Percentiles rank a stretch among this genome's conserved stretches.
Evolutionary conservation across 2,329 filamentous ascomycete species (phyloP).

Genomic region (Didymella keratinophila): DNA sequence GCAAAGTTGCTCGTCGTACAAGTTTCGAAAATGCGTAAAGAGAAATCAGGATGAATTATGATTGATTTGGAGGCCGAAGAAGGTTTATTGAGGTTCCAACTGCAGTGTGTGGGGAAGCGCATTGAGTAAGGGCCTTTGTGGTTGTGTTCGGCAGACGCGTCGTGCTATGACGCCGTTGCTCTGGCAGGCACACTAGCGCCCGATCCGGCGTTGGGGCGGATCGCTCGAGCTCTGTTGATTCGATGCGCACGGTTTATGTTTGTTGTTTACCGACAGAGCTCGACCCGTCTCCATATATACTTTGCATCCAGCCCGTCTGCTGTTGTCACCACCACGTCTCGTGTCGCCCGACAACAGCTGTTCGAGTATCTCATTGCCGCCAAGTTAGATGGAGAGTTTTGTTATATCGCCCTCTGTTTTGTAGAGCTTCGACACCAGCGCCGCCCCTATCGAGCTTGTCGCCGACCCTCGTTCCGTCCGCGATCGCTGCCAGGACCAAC

Average conservation of each 20-base stretch:
- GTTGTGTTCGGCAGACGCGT: conserved; percentile 28
- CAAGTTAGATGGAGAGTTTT: conserved; percentile 53
- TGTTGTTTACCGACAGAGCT: conserved; percentile 29
- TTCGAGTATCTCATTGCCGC: conserved; percentile 50
- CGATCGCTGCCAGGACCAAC: conserved; percentile 19
- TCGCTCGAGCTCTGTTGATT: conserved; percentile 14
- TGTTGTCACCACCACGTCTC: conserved; percentile 39
- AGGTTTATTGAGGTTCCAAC: conserved; percentile 4
- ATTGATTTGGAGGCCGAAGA: background rate
- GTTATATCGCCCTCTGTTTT: conserved; percentile 49
- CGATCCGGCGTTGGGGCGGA: conserved; percentile 3
- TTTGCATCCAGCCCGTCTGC: conserved; percentile 33
- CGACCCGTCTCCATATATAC: conserved; percentile 35
- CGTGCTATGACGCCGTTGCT: conserved; percentile 20
- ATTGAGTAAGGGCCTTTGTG: conserved; percentile 25
- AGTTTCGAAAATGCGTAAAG: background rate
- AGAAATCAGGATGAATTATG: background rate
- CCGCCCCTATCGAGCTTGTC: conserved; percentile 38
- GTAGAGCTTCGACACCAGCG: conserved; percentile 41
- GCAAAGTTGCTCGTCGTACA: background rate
- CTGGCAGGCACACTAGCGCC: conserved; percentile 15
- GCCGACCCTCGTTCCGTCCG: conserved; percentile 24
- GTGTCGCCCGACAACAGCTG: conserved; percentile 37
- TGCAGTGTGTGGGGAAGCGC: conserved; percentile 25
- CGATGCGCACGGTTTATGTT: conserved; percentile 14